Evolutionary conservation across 2,329 filamentous ascomycete genomes (phyloP).

Genomic region (Fusarium sororula): DNA sequence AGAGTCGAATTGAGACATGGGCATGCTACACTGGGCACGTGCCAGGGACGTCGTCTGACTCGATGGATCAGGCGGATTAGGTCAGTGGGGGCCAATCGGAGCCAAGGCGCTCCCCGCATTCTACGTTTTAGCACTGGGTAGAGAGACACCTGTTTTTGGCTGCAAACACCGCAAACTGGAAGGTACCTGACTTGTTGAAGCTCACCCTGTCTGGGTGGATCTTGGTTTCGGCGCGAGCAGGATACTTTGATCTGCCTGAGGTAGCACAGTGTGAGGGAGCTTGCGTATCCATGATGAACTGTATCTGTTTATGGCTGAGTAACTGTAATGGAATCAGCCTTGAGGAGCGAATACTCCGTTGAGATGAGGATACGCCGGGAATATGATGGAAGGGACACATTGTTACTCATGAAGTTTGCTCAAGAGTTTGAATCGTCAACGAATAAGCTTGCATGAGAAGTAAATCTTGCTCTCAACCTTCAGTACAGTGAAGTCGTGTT

Average conservation of each 20-base stretch:
- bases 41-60: constrained; percentile 46
- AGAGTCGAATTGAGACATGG: constrained; percentile 33
- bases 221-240: constrained; percentile 14
- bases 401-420: neutral
- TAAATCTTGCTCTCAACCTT: neutral
- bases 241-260: constrained; percentile 18
- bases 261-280: constrained; percentile 16
- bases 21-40: constrained; percentile 39
- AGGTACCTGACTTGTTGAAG: constrained; percentile 37
- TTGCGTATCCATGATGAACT: constrained; percentile 34
- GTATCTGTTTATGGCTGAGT: constrained; percentile 7
- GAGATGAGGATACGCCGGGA: neutral
- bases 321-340: constrained; percentile 23
- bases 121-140: constrained; percentile 31
- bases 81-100: constrained; percentile 42
- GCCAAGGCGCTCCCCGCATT: constrained; percentile 42
- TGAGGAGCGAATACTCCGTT: neutral
- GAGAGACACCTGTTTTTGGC: constrained; percentile 28
- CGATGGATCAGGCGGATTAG: constrained; percentile 43
- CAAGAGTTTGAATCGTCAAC: neutral
- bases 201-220: constrained; percentile 24
- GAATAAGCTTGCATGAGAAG: neutral
- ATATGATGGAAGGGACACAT: neutral
- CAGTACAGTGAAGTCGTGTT: constrained; percentile 1
- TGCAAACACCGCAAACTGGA: constrained; percentile 21